Conservation (phyloP, 164 flowering plant species). For the Euptelea pleiosperma region DNA sequence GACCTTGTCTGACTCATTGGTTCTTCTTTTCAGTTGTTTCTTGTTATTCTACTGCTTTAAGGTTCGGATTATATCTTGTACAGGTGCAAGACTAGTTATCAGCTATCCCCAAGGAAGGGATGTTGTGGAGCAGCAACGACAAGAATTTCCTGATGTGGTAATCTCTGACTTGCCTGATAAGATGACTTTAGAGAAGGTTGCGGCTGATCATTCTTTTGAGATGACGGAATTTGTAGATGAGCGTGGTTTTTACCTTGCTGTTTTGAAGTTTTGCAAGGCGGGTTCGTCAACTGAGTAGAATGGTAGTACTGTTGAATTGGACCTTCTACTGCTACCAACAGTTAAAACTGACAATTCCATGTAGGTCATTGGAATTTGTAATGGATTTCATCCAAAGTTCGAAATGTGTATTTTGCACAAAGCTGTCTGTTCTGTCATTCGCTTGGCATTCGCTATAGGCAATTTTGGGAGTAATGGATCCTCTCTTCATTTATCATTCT, state of each 20-base stretch:
- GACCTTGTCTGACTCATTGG: too few species aligned
- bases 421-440: too few species aligned
- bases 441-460: too few species aligned
- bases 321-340: neutral
- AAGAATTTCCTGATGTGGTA: slow-evolving; percentile 58
- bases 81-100: slow-evolving; percentile 83
- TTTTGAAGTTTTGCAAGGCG: slow-evolving; percentile 37
- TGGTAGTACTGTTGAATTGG: too few species aligned
- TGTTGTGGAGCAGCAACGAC: slow-evolving; percentile 50
- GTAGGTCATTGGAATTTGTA: neutral
- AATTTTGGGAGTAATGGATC: too few species aligned
- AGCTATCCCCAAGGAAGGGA: slow-evolving; percentile 76
- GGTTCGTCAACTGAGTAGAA: neutral
- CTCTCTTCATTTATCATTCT: too few species aligned
- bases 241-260: slow-evolving; percentile 71
- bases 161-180: slow-evolving; percentile 69
- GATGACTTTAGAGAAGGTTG: slow-evolving; percentile 43
- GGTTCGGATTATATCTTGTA: slow-evolving; percentile 10
- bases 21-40: too few species aligned
- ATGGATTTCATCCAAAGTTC: neutral
- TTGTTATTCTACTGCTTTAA: neutral
- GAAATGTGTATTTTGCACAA: too few species aligned
- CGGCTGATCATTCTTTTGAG: slow-evolving; percentile 51
- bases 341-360: neutral
- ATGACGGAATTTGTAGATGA: slow-evolving; percentile 61